These are phyloP conservation scores for Arthroderma sp. DNA, from an alignment of 2,329 filamentous ascomycete genomes.

Conservation along the genomic window DNA sequence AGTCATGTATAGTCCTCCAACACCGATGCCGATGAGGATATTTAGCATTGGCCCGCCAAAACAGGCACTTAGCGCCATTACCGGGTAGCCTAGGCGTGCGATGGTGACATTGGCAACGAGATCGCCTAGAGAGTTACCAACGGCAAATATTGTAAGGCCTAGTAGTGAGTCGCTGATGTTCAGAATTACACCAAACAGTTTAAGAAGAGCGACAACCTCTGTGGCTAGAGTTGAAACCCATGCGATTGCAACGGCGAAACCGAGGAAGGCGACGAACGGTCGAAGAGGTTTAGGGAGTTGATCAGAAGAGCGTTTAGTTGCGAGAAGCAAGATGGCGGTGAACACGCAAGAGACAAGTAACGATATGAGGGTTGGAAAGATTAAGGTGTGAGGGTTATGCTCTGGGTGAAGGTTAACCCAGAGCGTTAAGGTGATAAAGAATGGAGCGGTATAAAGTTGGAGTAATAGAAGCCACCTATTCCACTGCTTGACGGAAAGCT, in stretches of 20 bases:
- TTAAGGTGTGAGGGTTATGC: conserved; percentile 40
- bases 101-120: conserved; percentile 91
- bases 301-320: conserved; percentile 39
- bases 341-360: conserved; percentile 57
- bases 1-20: conserved; percentile 81
- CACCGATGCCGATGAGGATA: conserved; percentile 86
- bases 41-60: conserved; percentile 99
- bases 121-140: conserved; percentile 89
- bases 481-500: conserved; percentile 49
- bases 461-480: conserved; percentile 80
- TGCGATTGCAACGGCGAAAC: conserved; percentile 80
- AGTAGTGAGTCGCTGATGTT: conserved; percentile 91
- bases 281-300: conserved; percentile 60
- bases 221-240: conserved; percentile 96
- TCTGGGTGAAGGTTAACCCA: conserved; percentile 49
- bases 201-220: conserved; percentile 89
- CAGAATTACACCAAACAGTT: conserved; percentile 81
- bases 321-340: conserved; percentile 55
- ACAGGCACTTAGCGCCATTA: conserved; percentile 90
- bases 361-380: conserved; percentile 49
- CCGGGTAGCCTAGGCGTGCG: conserved; percentile 80
- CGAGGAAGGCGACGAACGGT: conserved; percentile 70
- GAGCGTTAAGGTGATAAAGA: conserved; percentile 66
- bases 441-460: conserved; percentile 75
- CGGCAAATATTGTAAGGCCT: conserved; percentile 88